Evolutionary conservation across 2,329 filamentous ascomycete species (phyloP), one percentile per base, ranked within the genome.

Genomic region (Diaporthe humulicola): DNA sequence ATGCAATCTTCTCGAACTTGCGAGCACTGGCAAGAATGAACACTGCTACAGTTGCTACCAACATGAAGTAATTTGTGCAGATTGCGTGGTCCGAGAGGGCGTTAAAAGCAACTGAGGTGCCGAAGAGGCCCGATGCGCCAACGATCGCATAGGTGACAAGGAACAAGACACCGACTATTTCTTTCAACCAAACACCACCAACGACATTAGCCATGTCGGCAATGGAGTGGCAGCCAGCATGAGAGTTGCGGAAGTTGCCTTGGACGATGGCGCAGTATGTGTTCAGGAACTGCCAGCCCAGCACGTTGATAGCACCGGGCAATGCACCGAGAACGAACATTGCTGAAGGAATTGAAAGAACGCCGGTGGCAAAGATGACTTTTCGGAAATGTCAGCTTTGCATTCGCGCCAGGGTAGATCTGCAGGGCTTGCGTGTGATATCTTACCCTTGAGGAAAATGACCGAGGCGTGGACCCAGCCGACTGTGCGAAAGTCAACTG

Each of bases 401-500:
- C 15, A 7, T 17, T 56, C 45, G 30, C n/a, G 12, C 12, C n/a
- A 25, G 2, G 36, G 14, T 10, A 36, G 6, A 36, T 19, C 22
- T 22, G 15, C 58, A 22, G n/a, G n/a, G n/a, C n/a, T 22, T 10
- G 38, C 36, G 56, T 36, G 22, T 30, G 22, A n/a, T 12, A 25
- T 45, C 48, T 38, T n/a, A 52, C 67, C 50, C 81, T 90, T 90
- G 28, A 89, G 79, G 73, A 90, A 89, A 76, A 90, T 89, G 33
- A 89, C 83, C 4, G 87, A 81, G 2, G 88, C 87, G 28, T 86
- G 84, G 22, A 85, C 83, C 88, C 88, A 90, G 73, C 84, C 83
- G 22, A 90, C 88, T 2, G 87, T 89, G 28, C 88, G 84, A 76
- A 90, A 90, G 67, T 90, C 83, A 57, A 89, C 87, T 28, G 85